phyloP scores from a whole-genome alignment of 176 grass and related monocot species.

The Saccharum spontaneum region DNA sequence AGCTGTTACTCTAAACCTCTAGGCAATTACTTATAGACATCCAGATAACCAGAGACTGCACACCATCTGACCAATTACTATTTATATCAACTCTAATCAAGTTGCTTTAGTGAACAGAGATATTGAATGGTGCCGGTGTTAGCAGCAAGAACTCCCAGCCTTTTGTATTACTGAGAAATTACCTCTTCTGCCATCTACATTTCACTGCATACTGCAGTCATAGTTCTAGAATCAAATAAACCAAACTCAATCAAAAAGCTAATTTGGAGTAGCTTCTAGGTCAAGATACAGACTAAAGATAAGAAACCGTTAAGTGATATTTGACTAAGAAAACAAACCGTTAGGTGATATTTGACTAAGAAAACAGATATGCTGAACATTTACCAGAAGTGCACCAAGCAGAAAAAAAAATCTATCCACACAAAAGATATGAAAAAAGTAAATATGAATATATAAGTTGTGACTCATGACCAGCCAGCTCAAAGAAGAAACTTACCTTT shows the following conservation, averaged over 20 bases:
- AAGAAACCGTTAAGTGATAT: background rate
- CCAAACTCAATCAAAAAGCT: background rate
- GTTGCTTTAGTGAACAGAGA: background rate
- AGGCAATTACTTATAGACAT: background rate
- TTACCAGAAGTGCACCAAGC: background rate
- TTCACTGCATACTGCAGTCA: background rate
- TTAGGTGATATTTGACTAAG: background rate
- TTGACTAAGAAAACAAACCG: background rate
- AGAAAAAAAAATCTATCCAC: background rate
- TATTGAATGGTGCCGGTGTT: background rate
- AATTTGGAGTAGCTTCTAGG: background rate
- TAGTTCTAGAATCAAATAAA: background rate
- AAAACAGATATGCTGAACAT: background rate
- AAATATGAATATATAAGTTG: background rate
- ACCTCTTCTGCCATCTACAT: background rate
- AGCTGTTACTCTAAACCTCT: background rate
- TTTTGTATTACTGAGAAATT: background rate
- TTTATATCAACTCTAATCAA: background rate
- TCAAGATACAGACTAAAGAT: background rate
- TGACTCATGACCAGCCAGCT: background rate
- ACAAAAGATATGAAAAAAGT: background rate
- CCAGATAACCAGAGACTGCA: background rate
- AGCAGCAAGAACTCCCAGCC: background rate
- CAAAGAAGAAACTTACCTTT: constrained; percentile 54
- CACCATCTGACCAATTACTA: background rate